Percentiles rank a stretch among this genome's conserved stretches.
Evolutionary conservation across 352 stramenopile species (phyloP).

Genomic region (Thalassiosira mediterranea): DNA sequence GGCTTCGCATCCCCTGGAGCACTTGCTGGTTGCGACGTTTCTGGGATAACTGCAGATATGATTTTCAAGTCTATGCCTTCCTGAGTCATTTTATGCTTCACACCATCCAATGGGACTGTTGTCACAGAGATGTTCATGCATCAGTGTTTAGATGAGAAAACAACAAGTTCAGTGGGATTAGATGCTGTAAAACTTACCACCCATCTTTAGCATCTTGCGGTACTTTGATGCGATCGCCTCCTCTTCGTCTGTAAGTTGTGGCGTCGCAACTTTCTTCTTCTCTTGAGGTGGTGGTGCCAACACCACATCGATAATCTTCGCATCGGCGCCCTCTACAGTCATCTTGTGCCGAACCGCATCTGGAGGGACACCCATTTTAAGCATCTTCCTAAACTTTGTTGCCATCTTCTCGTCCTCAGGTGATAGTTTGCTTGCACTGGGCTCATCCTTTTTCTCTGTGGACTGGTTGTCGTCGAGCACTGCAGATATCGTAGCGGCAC

Average conservation of each 20-base stretch:
- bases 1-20: background rate
- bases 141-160: background rate
- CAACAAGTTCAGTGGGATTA: background rate
- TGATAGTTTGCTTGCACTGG: no score
- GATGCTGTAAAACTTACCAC: slow-evolving; percentile 11
- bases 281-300: no score
- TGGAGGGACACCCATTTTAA: slow-evolving; percentile 70
- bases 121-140: background rate
- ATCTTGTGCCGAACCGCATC: slow-evolving; percentile 83
- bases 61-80: slow-evolving; percentile 67
- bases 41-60: slow-evolving; percentile 46
- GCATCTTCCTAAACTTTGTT: slow-evolving; percentile 81
- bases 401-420: slow-evolving; percentile 70
- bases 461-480: slow-evolving; percentile 40
- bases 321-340: slow-evolving; percentile 63
- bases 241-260: slow-evolving; percentile 30
- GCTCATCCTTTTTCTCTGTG: no score
- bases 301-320: no score
- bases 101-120: slow-evolving; percentile 62
- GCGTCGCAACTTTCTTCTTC: no score
- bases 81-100: slow-evolving; percentile 82
- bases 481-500: slow-evolving; percentile 36
- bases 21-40: slow-evolving; percentile 7
- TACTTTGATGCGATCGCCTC: slow-evolving; percentile 71
- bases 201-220: slow-evolving; percentile 79